Evolutionary conservation across 352 stramenopile species (phyloP).

Genomic region (Thraustochytrium striatum): DNA sequence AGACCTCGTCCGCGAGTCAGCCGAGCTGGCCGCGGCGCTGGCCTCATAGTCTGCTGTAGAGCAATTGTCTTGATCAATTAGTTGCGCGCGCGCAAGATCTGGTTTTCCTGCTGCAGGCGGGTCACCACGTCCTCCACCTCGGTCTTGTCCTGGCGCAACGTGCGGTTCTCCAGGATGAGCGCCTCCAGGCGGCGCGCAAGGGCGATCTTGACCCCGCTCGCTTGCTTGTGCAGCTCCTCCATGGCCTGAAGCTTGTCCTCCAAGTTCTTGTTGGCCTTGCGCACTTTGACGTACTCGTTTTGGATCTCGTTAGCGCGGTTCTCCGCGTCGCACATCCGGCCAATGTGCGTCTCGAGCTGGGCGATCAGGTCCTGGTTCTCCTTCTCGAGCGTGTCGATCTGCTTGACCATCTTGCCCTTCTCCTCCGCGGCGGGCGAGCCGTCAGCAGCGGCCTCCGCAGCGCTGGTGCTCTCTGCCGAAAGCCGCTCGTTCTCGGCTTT

Average conservation of each 20-base stretch:
- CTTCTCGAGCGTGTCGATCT: constrained; percentile 9
- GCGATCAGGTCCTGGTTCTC: constrained; percentile 22
- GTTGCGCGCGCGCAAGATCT: background rate
- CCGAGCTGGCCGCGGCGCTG: background rate
- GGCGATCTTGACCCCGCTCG: constrained; percentile 41
- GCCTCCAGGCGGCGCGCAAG: constrained; percentile 39
- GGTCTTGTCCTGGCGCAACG: constrained; percentile 38
- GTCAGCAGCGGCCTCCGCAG: background rate
- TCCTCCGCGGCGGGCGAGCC: background rate
- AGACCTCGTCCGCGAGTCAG: background rate
- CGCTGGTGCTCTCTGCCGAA: background rate
- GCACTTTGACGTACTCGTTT: background rate
- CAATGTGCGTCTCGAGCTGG: constrained; percentile 5
- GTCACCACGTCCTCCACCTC: background rate
- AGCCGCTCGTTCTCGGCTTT: background rate
- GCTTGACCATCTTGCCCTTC: background rate
- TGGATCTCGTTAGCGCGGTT: constrained; percentile 40
- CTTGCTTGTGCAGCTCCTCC: constrained; percentile 31
- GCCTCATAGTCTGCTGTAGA: background rate
- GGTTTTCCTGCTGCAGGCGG: constrained; percentile 1
- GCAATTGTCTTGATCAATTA: background rate
- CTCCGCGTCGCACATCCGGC: constrained; percentile 41
- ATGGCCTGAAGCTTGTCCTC: constrained; percentile 13
- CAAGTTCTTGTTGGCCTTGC: constrained; percentile 12
- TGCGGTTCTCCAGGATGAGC: constrained; percentile 43